Base-by-base conservation (phyloP, 441 rosid species). In the Rhodomyrtus psidioides region DNA sequence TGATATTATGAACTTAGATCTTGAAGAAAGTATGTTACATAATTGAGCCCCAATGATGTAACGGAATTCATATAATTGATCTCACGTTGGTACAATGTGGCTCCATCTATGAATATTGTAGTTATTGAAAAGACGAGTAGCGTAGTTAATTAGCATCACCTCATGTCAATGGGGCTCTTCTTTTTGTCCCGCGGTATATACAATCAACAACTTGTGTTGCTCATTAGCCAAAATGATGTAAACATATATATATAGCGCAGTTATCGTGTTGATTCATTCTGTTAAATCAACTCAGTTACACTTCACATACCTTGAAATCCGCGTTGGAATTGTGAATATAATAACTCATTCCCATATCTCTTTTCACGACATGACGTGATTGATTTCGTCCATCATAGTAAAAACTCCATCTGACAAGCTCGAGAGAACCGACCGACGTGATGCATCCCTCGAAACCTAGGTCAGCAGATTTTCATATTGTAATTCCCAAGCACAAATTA, bases 191-290 rank as follows among this genome's bases (percentile, higher is more conserved):
- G 0, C 5, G n/a, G 39, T 10, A 70, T 10, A 70, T 10, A 39
- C n/a, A 21, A 34, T 70, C 16, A 42, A 0, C 79, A 39, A 70
- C 26, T 21, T 39, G 3, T 39, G 46, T 39, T 70, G 49, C 21
- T 70, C 0, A 10, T 2, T 21, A 34, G 39, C n/a, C 51, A 0
- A 39, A 39, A 3, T 12, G 9, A 6, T 39, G 16, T 10, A 70
- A 34, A 4, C 34, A 39, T 0, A 1, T 5, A 4, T 4, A 39
- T 0, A 1, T 5, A 23, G 42, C 6, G 15, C 8, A 21, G 6
- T 70, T 70, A 70, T 39, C 14, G 15, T 23, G n/a, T 70, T 10
- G 2, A 39, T 39, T 70, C 16, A 70, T 70, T 70, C 5, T 39
- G 21, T 24, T 12, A 21, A 12, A 12, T 70, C 27, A 70, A 70